phyloP scores from a whole-genome alignment of 2,329 filamentous ascomycete species.

The Alternaria panax region DNA sequence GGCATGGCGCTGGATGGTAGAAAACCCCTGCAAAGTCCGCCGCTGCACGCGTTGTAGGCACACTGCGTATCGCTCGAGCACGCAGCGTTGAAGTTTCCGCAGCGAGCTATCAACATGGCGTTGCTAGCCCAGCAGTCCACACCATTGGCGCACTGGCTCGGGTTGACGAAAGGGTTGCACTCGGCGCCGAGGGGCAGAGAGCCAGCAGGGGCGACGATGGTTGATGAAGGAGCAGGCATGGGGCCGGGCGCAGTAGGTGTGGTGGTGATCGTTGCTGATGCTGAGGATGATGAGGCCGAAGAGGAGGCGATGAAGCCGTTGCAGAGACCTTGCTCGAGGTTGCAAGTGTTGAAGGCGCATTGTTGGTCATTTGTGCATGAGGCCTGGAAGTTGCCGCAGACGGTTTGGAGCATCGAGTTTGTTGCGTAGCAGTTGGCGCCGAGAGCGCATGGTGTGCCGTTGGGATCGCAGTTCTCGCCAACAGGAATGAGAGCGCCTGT shows the following conservation, averaged over 20 bases:
- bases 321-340: conserved; percentile 21
- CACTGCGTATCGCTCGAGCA: conserved; percentile 23
- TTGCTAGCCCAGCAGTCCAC: conserved; percentile 28
- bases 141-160: conserved; percentile 16
- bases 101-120: conserved; percentile 16
- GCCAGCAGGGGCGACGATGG: conserved; percentile 21
- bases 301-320: conserved; percentile 19
- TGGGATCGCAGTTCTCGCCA: conserved; percentile 20
- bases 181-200: conserved; percentile 25
- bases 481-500: conserved; percentile 11
- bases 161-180: conserved; percentile 11
- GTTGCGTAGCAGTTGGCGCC: conserved; percentile 26
- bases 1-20: conserved; percentile 5
- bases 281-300: conserved; percentile 12
- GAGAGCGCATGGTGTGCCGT: conserved; percentile 20
- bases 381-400: conserved; percentile 32
- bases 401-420: conserved; percentile 19
- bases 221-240: conserved; percentile 17
- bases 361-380: conserved; percentile 26
- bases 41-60: conserved; percentile 26
- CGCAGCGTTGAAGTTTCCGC: conserved; percentile 30
- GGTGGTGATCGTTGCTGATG: conserved; percentile 10
- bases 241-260: conserved; percentile 6
- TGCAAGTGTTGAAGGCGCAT: conserved; percentile 32
- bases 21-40: conserved; percentile 26